Evolutionary conservation across 306 rosid species (phyloP), one percentile per base, ranked within the genome.

Genomic region (Hippophae tibetana): DNA sequence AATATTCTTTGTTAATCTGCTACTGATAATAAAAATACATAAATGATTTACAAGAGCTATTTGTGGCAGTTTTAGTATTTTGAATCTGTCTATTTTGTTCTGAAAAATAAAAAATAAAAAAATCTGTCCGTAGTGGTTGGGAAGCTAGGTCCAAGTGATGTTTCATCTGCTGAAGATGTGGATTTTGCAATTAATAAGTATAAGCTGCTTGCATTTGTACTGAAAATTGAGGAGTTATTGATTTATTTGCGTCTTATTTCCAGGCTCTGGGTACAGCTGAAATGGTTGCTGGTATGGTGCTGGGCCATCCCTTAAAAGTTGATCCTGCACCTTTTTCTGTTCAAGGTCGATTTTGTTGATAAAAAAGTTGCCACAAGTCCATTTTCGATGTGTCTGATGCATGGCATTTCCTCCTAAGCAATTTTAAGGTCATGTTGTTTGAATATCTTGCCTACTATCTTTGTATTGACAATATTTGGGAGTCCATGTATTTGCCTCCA

Each of bases 191-290:
- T 49, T 44, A 47, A 56, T 54, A 65, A 18, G 38, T 26, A 13
- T 38, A 44, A 31, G 48, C 52, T 13, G 58, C 42, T 60, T 53
- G 53, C 47, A 47, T 50, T 18, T 40, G 11, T 46, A 27, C 43
- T 5, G 13, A 23, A 58, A 57, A 10, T 43, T 23, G 41, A 13
- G 25, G n/a, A 42, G 54, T 69, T 52, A 58, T 11, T 61, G 60
- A 43, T 53, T 76, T 23, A 62, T 70, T 58, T 25, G 23, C 64
- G 47, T 67, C 53, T 56, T 64, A 65, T 77, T 70, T 79, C 26
- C 80, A 90, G 94, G 95, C 95, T 64, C 63, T 87, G 57, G 97
- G 95, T 46, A 90, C 94, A 43, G 90, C 95, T 56, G 97, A 90
- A 82, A 78, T 87, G 85, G 65, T 87, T 12, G 76, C 69, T 65